These are phyloP conservation scores for Mortierella alpina DNA, from an alignment of 192 early-diverging fungal genomes.

Conservation along the genomic window DNA sequence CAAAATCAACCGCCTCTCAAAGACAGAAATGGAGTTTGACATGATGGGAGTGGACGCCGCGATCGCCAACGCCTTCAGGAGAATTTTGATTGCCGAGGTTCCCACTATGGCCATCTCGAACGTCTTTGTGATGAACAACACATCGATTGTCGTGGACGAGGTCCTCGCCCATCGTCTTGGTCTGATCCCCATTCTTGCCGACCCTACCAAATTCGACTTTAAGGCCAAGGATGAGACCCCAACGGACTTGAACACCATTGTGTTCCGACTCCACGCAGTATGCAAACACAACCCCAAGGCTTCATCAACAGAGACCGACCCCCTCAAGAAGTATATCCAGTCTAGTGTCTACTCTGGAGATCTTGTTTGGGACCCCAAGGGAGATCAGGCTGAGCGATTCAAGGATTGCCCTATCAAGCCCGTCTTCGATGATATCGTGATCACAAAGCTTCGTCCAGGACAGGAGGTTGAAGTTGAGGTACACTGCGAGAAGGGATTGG, in stretches of 20 bases:
- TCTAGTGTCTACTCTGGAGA: constrained; percentile 79
- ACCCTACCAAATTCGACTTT: constrained; percentile 85
- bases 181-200: constrained; percentile 89
- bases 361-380: constrained; percentile 91
- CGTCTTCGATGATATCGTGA: constrained; percentile 91
- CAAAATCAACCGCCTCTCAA: constrained; percentile 73
- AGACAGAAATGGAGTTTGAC: constrained; percentile 93
- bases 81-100: constrained; percentile 95
- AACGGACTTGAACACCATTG: constrained; percentile 94
- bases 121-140: constrained; percentile 93
- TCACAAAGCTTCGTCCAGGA: constrained; percentile 93
- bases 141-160: constrained; percentile 92
- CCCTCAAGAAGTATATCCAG: constrained; percentile 78
- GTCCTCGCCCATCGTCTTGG: constrained; percentile 93
- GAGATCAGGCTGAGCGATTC: constrained; percentile 83
- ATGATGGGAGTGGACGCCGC: constrained; percentile 93
- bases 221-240: constrained; percentile 76
- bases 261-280: constrained; percentile 83
- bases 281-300: constrained; percentile 76
- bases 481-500: constrained; percentile 93
- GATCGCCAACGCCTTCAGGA: constrained; percentile 93
- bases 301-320: constrained; percentile 73
- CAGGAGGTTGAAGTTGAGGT: constrained; percentile 87
- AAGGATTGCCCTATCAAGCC: constrained; percentile 75
- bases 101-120: constrained; percentile 98